Conservation (phyloP, 495 filamentous ascomycete genomes). For the Eremomyces bilateralis region DNA sequence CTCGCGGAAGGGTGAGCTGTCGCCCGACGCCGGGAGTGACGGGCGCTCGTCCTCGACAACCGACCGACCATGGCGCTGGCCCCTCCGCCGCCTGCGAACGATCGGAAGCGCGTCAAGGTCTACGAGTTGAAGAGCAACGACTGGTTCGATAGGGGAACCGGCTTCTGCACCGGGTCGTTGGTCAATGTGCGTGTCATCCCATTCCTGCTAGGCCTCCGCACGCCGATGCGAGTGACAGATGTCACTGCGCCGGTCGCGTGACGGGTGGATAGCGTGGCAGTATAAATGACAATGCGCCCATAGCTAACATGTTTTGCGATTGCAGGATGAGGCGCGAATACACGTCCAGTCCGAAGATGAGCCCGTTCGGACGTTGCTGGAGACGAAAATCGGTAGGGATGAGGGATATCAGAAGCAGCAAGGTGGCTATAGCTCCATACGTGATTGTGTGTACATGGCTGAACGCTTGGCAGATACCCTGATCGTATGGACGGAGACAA, state of each 20-base stretch:
- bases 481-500: constrained; percentile 88
- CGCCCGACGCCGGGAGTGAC: constrained; percentile 18
- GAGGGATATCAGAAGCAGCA: constrained; percentile 98
- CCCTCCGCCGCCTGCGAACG: constrained; percentile 54
- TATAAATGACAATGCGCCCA: neutral
- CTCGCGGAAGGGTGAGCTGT: too few relatives aligned
- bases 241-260: too few relatives aligned
- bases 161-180: constrained; percentile 71
- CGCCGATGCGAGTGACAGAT: too few relatives aligned
- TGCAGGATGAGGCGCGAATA: constrained; percentile 64
- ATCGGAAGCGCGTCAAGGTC: constrained; percentile 95
- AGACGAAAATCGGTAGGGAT: constrained; percentile 79
- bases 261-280: too few relatives aligned
- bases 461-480: constrained; percentile 48
- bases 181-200: constrained; percentile 39
- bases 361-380: constrained; percentile 56
- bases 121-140: constrained; percentile 97
- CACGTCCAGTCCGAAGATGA: constrained; percentile 86
- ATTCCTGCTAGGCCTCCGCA: constrained; percentile 1
- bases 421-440: constrained; percentile 30
- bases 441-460: neutral
- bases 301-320: constrained; percentile 7
- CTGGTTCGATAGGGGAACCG: constrained; percentile 95
- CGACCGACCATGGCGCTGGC: constrained; percentile 61
- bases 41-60: constrained; percentile 5